Base-by-base conservation (phyloP, 2,329 filamentous ascomycete genomes). In the Daldinia eschscholtzii region DNA sequence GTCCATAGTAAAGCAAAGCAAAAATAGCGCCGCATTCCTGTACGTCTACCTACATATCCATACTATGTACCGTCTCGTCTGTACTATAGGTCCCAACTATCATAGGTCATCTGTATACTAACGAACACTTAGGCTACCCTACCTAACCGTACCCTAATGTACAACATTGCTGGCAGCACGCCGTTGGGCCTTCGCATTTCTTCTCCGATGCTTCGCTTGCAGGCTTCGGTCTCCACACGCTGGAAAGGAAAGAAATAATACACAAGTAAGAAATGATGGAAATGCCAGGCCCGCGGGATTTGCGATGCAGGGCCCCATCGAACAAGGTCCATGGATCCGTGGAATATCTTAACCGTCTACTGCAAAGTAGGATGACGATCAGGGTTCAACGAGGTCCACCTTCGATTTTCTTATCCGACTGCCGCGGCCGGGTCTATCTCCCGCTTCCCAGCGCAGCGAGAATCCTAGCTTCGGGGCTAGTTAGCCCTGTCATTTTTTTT, bases 341-440 rank as follows among this genome's bases (percentile, higher is more conserved):
- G 61, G 62, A 59, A 64, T 55, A 37, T 37, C 52, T 23, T 55
- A 55, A 55, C 52, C 52, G 52, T 13, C n/a, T 35, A 37, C 52
- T 30, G 46, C 26, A 52, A 52, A 52, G 9, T 55, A 61, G 15
- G 48, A 70, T 67, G 70, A 72, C 67, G 70, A 72, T 72, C 70
- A 72, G 70, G 70, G 70, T 72, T 72, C 67, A 52, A 62, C 53
- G 65, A 55, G 65, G 55, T 62, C 64, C 64, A 64, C 39, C 7
- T 65, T 61, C 55, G 55, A 52, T 44, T 61, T 44, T 68, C 46
- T 61, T 72, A 70, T 64, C 70, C 70, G 70, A 70, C 61, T 72
- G 64, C 70, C 70, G 70, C 70, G 70, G 70, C 48, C 70, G 70
- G 70, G 70, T 67, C 67, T 37, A 68, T 72, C 67, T 72, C 70